Evolutionary conservation across 2,329 filamentous ascomycete genomes (phyloP), one percentile per base, ranked within the genome.

Genomic region (Fusarium dimerum): DNA sequence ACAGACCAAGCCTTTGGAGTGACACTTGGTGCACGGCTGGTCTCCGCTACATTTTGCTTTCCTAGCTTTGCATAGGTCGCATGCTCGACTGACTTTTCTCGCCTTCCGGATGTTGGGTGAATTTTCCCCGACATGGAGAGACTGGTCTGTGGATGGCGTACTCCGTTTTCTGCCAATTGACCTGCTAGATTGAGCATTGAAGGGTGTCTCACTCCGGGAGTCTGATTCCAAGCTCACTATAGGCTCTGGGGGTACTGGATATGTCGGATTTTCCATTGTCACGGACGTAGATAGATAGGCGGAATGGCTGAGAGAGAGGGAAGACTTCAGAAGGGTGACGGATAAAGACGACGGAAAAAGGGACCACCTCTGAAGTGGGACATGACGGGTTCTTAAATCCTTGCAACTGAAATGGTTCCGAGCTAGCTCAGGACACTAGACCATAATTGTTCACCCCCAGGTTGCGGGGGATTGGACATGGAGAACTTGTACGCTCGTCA

Each of bases 31-130:
- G 45, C 70, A 73, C 1, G 70, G 70, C 9, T 64, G 63, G 15
- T 66, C 67, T 1, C 66, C 66, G 12, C 47, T 61, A 45, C 66
- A 69, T 48, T 60, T 67, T 12, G 60, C 51, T 46, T 68, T 68
- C 40, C 60, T 51, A 2, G 51, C 52, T 52, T 68, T 69, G 54
- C 66, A 69, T 46, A 58, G 60, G 43, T 69, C 66, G 49, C 66
- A 68, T 5, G 66, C 66, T 12, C 66, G 60, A 50, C 64, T 71
- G 45, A 71, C 68, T 56, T 72, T 71, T 42, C 62, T 64, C 12
- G 52, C 45, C 48, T 67, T 69, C 30, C 46, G 26, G 11, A 29
- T 46, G 43, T 16, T 15, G 5, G 32, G 13, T 11, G 32, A 36
- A 15, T 36, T 15, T 36, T 36, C 10, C 10, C 32, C 13, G 32